Base-by-base conservation (phyloP, 202 grass and related monocot genomes). In the Setaria italica region DNA sequence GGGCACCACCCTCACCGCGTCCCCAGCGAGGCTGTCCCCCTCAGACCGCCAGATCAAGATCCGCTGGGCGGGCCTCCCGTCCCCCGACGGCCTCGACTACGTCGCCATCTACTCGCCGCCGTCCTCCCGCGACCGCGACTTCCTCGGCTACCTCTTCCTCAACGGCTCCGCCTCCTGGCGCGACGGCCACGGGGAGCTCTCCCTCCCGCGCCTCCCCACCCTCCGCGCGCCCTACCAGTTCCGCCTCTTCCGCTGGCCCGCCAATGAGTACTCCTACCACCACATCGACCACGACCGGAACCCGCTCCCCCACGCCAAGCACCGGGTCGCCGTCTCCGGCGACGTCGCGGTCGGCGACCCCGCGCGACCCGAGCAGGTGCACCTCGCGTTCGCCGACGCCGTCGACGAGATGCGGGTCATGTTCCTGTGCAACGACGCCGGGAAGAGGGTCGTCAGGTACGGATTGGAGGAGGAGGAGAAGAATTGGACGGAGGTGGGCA, bases 61-160 rank as follows among this genome's bases (percentile, higher is more conserved):
- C 70, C 88, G 65, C 3, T 95, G 95, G 95, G 85, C 85, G 0
- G 91, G 86, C 21, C 87, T 98, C 62, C 81, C 85, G 14, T 72
- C 59, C 64, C 93, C 95, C 14, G 92, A 87, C 76, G 88, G 88
- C 2, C 93, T 95, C 70, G 96, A 95, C 66, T 95, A 91, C 84
- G 84, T 95, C 8, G 91, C 79, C 39, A 90, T 95, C 84, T 99
- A 95, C 86, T 95, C 91, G 5, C 95, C 95, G 35, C 93, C 90
- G n/a, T 83, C 67, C 79, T 99, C 93, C 79, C 41, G 30, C 45
- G 79, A 99, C 82, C 71, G 81, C 48, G 74, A 95, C 63, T 98
- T 95, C 82, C 84, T 98, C 81, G 95, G 95, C 12, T 93, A 95
- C 83, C 69, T 95, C 72, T 98, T 94, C 88, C 93, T 99, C 84